Percentiles rank a stretch among this genome's conserved stretches.
Conservation (phyloP, 495 filamentous ascomycete species). For the Tuber melanosporum region DNA sequence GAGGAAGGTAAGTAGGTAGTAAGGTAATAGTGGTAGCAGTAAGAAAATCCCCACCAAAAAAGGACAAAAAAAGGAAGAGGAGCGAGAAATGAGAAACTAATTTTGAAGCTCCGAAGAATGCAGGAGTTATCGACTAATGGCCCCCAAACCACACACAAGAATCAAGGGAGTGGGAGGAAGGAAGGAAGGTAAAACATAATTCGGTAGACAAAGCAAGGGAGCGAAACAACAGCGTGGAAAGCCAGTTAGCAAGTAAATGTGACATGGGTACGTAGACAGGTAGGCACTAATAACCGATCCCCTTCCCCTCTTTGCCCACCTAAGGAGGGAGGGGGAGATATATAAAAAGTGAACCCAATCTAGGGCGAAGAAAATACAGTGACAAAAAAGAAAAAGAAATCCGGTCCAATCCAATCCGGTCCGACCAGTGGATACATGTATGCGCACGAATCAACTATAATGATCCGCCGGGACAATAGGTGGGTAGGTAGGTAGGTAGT, state of each 20-base stretch:
- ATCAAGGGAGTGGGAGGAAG: slow-evolving; percentile 4
- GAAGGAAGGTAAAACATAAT: slow-evolving; percentile 2
- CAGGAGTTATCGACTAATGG: background rate
- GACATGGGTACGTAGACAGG: background rate
- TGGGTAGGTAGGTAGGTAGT: background rate
- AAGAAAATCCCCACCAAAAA: background rate
- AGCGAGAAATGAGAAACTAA: background rate
- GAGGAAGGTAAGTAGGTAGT: background rate
- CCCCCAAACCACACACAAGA: background rate
- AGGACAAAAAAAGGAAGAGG: background rate
- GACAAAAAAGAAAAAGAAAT: background rate
- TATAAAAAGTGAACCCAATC: slow-evolving; percentile 2
- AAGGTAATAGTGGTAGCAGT: background rate
- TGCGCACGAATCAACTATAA: slow-evolving; percentile 2
- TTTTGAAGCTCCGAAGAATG: background rate
- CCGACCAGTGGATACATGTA: background rate
- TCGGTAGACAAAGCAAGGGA: slow-evolving; percentile 6
- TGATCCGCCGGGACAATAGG: background rate
- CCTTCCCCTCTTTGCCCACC: background rate
- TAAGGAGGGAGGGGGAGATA: background rate
- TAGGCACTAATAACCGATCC: slow-evolving; percentile 2
- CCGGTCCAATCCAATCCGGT: background rate
- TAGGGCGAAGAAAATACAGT: background rate
- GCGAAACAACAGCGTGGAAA: background rate
- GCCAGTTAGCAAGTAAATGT: background rate